Evolutionary conservation across 805 yeast genomes (phyloP).

Genomic region (Wickerhamiella bombiphila): DNA sequence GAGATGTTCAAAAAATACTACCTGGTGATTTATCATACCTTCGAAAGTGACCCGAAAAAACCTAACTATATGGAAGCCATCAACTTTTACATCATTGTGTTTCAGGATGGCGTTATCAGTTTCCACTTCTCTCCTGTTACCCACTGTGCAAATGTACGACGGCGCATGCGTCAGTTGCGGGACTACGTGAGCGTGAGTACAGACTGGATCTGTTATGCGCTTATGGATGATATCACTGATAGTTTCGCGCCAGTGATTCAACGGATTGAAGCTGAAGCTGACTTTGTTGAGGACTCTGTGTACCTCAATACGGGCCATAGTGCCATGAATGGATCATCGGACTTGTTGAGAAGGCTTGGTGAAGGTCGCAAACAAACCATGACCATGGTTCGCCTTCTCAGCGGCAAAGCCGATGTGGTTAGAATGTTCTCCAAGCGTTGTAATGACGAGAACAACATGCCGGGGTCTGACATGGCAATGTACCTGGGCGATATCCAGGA

Average conservation of each 20-base stretch:
- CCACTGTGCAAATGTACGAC: slow-evolving; percentile 46
- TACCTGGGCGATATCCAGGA: slow-evolving; percentile 93
- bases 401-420: slow-evolving; percentile 93
- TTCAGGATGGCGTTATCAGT: slow-evolving; percentile 42
- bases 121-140: slow-evolving; percentile 46
- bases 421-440: slow-evolving; percentile 93
- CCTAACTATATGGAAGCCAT: slow-evolving; percentile 43
- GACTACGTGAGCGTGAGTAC: slow-evolving; percentile 46
- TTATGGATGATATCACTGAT: slow-evolving; percentile 53
- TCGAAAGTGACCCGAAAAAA: slow-evolving; percentile 72
- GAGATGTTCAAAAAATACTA: slow-evolving; percentile 82
- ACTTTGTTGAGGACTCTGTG: slow-evolving; percentile 63
- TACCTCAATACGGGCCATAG: slow-evolving; percentile 51
- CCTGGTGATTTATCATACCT: slow-evolving; percentile 93
- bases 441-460: slow-evolving; percentile 52
- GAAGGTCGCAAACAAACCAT: slow-evolving; percentile 81
- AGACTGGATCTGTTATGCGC: slow-evolving; percentile 54
- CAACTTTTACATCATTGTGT: slow-evolving; percentile 46
- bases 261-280: slow-evolving; percentile 47
- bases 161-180: slow-evolving; percentile 48
- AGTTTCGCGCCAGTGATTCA: slow-evolving; percentile 47
- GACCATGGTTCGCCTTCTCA: slow-evolving; percentile 76
- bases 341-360: slow-evolving; percentile 69
- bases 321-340: neutral
- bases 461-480: slow-evolving; percentile 81